Evolutionary conservation across 1,139 yeast genomes (phyloP), one percentile per base, ranked within the genome.

Genomic region (Geotrichum klebahnii): DNA sequence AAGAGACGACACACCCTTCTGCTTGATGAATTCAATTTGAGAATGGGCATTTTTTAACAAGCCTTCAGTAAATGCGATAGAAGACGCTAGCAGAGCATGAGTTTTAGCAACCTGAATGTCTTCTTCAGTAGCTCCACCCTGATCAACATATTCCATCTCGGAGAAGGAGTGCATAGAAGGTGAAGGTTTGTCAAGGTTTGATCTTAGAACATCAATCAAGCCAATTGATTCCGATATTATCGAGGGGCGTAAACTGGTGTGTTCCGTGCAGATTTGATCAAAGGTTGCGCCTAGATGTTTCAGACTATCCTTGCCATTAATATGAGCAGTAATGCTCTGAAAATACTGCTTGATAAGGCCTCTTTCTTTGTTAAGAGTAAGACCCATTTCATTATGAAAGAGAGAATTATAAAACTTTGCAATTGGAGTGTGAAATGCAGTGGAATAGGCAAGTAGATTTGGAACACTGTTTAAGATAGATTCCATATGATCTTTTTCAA

Each of bases 391-490:
- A 60, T 86, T 89, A 59, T 90, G 76, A 48, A 94, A 81, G 38
- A 90, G 73, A 0, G 97, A 96, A 14, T 94, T 95, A 38, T 90
- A 73, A 1, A 84, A 80, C 59, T 85, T 92, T 0, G 94, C 85
- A 23, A 89, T 69, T 2, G 86, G 75, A 34, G 79, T 64, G 20
- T 85, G 64, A 40, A 88, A 70, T 17, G 80, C 82, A 8, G 79
- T 71, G 14, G 82, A 77, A 8, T 84, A 83, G 68, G 56, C 81
- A 70, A 55, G 81, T 72, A 31, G 65, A 56, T 38, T 69, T 68
- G 68, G 84, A 79, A 59, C 78, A 72, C 52, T 54, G 9, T 77
- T 75, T 46, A 89, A 65, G 35, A 89, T 75, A 0, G 79, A 71
- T 48, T 84, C 85, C 36, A 89, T 78, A 1, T 87, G 80, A 1